Conservation (phyloP, 352 stramenopile species). For the Globisporangium yorkense region DNA sequence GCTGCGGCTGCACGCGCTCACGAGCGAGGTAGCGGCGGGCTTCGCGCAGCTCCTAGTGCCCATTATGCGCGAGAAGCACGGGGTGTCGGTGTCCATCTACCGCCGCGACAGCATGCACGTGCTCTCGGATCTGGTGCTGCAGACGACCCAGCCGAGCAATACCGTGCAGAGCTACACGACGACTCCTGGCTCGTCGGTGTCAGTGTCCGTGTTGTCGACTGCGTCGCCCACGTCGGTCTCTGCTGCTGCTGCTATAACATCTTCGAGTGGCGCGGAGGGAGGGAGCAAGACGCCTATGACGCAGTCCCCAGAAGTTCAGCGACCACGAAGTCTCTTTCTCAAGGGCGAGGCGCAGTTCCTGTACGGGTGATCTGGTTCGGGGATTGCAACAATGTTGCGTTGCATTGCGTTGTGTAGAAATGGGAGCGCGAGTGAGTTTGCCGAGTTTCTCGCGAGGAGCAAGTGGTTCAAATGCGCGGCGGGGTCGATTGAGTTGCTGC, state of each 20-base stretch:
- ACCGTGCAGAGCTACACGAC: constrained; percentile 22
- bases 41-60: constrained; percentile 66
- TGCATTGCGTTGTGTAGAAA: background rate
- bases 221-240: background rate
- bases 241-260: constrained; percentile 5
- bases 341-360: constrained; percentile 42
- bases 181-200: background rate
- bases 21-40: constrained; percentile 46
- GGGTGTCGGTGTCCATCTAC: constrained; percentile 57
- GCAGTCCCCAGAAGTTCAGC: constrained; percentile 9
- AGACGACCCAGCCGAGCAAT: constrained; percentile 22
- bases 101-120: constrained; percentile 51
- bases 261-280: constrained; percentile 11
- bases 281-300: constrained; percentile 9
- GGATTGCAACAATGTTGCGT: background rate
- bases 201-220: background rate
- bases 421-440: background rate
- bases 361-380: constrained; percentile 24
- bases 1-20: constrained; percentile 38
- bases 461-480: too few species aligned
- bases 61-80: constrained; percentile 57
- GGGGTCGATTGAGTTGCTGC: too few species aligned
- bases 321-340: constrained; percentile 25
- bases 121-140: constrained; percentile 46
- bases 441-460: too few species aligned